A percentile compares a stretch with the other conserved stretches of the same genome.
phyloP scores from a whole-genome alignment of 2,329 filamentous ascomycete species.

The Trichoderma sp. region DNA sequence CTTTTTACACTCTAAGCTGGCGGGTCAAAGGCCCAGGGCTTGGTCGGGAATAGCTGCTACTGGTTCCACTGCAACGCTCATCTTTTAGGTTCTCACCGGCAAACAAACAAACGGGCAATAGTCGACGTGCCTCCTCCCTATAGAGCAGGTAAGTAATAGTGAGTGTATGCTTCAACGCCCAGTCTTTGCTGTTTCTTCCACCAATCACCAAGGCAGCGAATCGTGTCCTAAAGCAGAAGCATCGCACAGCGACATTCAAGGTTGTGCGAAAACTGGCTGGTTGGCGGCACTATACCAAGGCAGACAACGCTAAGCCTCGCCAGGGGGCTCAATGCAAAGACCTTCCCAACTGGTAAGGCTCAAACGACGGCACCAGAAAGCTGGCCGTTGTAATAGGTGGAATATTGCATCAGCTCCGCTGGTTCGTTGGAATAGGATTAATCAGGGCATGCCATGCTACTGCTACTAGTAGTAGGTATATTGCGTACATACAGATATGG shows the following conservation, averaged over 20 bases:
- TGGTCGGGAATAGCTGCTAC: neutral
- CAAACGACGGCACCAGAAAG: neutral
- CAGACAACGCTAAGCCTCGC: constrained; percentile 1
- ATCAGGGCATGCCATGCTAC: neutral
- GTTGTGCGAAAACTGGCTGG: neutral
- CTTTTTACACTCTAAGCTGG: neutral
- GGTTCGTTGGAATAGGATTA: neutral
- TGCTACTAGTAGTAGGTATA: no score
- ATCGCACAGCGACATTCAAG: neutral
- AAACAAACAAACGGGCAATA: neutral
- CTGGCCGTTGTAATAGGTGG: constrained; percentile 9
- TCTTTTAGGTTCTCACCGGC: neutral
- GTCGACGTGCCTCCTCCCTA: neutral
- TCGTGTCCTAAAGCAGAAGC: neutral
- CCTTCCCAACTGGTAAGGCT: constrained; percentile 12
- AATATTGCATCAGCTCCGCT: constrained; percentile 14
- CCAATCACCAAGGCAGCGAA: neutral
- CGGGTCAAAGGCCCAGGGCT: neutral
- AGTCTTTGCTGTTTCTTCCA: constrained; percentile 4
- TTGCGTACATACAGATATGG: neutral
- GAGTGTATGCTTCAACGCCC: neutral
- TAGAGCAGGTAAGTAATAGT: constrained; percentile 1
- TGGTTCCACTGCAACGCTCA: neutral
- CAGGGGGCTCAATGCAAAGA: neutral
- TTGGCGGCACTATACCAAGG: neutral